These are phyloP conservation scores for Isabelozyma pseudorhagii DNA, from an alignment of 805 yeast species.

Conservation along the genomic window DNA sequence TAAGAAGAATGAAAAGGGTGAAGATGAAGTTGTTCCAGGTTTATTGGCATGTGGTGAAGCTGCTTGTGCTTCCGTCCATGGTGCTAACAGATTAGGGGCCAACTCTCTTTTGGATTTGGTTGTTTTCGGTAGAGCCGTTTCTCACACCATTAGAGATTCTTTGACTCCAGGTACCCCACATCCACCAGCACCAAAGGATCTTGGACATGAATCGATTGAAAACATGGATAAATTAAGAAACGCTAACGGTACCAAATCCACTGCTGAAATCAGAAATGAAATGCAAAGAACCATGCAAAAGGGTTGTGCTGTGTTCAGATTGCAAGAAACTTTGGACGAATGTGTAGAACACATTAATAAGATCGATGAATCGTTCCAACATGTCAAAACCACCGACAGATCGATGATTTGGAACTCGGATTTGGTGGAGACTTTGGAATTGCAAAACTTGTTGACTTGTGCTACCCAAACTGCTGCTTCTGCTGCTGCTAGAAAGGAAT, in stretches of 20 bases:
- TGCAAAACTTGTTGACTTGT: constrained; percentile 94
- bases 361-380: constrained; percentile 70
- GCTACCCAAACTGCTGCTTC: constrained; percentile 93
- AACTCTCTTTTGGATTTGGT: constrained; percentile 95
- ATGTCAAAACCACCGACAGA: constrained; percentile 87
- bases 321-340: constrained; percentile 83
- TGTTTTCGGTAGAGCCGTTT: constrained; percentile 97
- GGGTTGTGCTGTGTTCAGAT: constrained; percentile 96
- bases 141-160: constrained; percentile 83
- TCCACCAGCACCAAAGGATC: constrained; percentile 75
- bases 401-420: constrained; percentile 99
- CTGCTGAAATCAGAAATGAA: constrained; percentile 83
- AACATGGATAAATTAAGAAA: constrained; percentile 86
- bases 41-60: constrained; percentile 97
- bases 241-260: constrained; percentile 76
- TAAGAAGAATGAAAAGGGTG: constrained; percentile 78
- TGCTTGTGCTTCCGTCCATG: constrained; percentile 98
- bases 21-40: constrained; percentile 90
- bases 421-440: constrained; percentile 90
- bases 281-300: constrained; percentile 97
- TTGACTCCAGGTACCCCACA: constrained; percentile 88
- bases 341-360: constrained; percentile 79
- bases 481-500: constrained; percentile 94
- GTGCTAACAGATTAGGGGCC: constrained; percentile 99
- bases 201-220: constrained; percentile 86